Percentiles rank a stretch among this genome's conserved stretches.
phyloP scores from a whole-genome alignment of 1,284 basidiomycete genomes.

The Boletus calvinii region DNA sequence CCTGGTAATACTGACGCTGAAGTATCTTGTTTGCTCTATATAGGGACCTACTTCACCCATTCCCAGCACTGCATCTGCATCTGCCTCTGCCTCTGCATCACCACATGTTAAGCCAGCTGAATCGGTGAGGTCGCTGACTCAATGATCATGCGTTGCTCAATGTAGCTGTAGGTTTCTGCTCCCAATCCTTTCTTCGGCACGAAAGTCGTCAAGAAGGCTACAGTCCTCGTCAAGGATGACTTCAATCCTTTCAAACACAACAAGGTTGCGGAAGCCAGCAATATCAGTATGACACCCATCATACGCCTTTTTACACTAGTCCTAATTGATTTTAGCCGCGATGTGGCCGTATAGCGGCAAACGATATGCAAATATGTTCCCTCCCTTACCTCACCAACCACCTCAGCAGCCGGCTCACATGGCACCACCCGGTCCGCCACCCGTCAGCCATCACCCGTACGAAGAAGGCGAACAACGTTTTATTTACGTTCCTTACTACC shows the following conservation, averaged over 20 bases:
- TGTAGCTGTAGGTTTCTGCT: constrained; percentile 34
- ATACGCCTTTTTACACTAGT: neutral
- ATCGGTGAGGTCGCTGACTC: constrained; percentile 35
- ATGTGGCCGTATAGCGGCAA: constrained; percentile 90
- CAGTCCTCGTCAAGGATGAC: constrained; percentile 86
- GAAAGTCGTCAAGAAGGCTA: constrained; percentile 69
- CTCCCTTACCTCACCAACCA: constrained; percentile 53
- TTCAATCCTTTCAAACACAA: constrained; percentile 92
- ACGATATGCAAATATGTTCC: constrained; percentile 79
- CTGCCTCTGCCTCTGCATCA: constrained; percentile 51
- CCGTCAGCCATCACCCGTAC: constrained; percentile 68
- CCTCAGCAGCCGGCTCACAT: constrained; percentile 66
- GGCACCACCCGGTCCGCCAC: constrained; percentile 61
- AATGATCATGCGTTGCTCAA: constrained; percentile 9
- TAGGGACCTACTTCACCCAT: constrained; percentile 52
- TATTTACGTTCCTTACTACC: constrained; percentile 71
- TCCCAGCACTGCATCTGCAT: constrained; percentile 33
- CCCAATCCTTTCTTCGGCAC: constrained; percentile 89
- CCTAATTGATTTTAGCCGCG: constrained; percentile 46
- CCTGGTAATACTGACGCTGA: constrained; percentile 21
- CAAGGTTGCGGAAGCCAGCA: constrained; percentile 74
- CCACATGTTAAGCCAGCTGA: constrained; percentile 61
- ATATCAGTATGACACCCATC: constrained; percentile 59
- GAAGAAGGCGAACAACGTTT: constrained; percentile 70
- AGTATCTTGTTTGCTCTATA: constrained; percentile 12